These are phyloP conservation scores for Suillus plorans DNA, from an alignment of 768 basidiomycete genomes.

Conservation along the genomic window DNA sequence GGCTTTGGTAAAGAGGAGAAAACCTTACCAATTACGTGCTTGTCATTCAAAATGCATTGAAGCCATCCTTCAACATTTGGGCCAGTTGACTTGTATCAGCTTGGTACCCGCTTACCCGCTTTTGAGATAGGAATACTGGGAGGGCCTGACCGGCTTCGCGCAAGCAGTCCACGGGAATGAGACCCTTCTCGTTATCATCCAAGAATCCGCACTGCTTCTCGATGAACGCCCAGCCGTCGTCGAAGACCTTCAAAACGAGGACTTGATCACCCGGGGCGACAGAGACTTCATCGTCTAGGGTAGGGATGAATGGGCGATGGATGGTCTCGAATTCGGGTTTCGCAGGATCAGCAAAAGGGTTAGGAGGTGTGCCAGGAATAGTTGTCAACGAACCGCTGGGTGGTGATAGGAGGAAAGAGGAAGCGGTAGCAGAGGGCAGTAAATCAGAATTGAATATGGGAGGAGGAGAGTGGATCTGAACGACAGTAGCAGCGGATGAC, in stretches of 20 bases:
- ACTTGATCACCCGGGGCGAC: constrained; percentile 54
- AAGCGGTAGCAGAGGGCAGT: constrained; percentile 15
- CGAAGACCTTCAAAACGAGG: constrained; percentile 52
- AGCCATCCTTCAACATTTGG: not conserved
- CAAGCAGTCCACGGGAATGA: constrained; percentile 74
- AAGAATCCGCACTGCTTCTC: constrained; percentile 37
- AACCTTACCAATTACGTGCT: not conserved
- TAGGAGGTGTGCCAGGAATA: constrained; percentile 5
- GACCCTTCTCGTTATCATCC: constrained; percentile 34
- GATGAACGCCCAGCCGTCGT: constrained; percentile 72
- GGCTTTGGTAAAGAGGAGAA: not conserved
- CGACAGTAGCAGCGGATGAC: constrained; percentile 20
- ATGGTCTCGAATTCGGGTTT: constrained; percentile 45
- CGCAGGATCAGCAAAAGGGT: constrained; percentile 37
- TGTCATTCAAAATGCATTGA: not conserved
- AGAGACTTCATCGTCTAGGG: constrained; percentile 57
- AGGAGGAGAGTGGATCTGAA: constrained; percentile 19
- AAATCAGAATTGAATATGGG: constrained; percentile 15
- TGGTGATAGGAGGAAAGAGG: constrained; percentile 13
- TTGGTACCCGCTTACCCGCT: constrained; percentile 43
- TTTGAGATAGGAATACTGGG: constrained; percentile 48
- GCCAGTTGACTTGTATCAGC: constrained; percentile 6
- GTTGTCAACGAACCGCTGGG: not conserved
- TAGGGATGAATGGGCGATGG: constrained; percentile 54
- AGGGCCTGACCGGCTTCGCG: constrained; percentile 46